phyloP scores from a whole-genome alignment of 257 asterid genomes.

The Ocimum tenuiflorum region DNA sequence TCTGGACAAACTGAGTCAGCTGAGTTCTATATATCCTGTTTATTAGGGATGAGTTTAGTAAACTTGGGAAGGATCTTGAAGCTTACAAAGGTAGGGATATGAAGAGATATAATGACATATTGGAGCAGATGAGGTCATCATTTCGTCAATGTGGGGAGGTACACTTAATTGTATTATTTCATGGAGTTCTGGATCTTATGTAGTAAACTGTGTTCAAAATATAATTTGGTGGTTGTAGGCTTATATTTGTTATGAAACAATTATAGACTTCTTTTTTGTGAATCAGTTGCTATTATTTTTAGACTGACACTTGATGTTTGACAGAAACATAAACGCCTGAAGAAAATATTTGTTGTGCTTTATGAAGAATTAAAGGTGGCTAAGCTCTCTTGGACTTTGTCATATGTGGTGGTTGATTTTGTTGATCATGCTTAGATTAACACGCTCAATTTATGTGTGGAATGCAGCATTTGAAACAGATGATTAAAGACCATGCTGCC shows the following conservation, averaged over 20 bases:
- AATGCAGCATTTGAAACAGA: conserved; percentile 71
- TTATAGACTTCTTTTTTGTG: background rate
- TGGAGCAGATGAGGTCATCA: conserved; percentile 58
- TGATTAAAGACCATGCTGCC: conserved; percentile 60
- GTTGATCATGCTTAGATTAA: conserved; percentile 1
- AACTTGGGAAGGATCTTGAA: conserved; percentile 65
- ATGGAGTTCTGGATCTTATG: background rate
- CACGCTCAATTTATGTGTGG: conserved; percentile 13
- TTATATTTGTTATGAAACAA: background rate
- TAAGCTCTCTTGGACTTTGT: conserved; percentile 14
- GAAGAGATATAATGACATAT: conserved; percentile 46
- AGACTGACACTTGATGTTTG: conserved; percentile 20
- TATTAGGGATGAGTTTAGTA: conserved; percentile 62
- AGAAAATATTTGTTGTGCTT: conserved; percentile 68
- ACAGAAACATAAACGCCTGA: conserved; percentile 75
- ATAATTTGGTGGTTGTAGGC: background rate
- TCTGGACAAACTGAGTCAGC: conserved; percentile 13
- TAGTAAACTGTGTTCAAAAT: background rate
- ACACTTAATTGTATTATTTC: conserved; percentile 20
- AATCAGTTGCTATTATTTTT: conserved; percentile 5
- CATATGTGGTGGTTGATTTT: conserved; percentile 1
- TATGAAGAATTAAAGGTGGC: conserved; percentile 72
- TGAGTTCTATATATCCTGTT: conserved; percentile 18
- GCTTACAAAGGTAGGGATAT: conserved; percentile 55
- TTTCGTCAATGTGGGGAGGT: conserved; percentile 78